These are phyloP conservation scores for Claviceps purpurea DNA, from an alignment of 2,329 filamentous ascomycete genomes.

Conservation along the genomic window DNA sequence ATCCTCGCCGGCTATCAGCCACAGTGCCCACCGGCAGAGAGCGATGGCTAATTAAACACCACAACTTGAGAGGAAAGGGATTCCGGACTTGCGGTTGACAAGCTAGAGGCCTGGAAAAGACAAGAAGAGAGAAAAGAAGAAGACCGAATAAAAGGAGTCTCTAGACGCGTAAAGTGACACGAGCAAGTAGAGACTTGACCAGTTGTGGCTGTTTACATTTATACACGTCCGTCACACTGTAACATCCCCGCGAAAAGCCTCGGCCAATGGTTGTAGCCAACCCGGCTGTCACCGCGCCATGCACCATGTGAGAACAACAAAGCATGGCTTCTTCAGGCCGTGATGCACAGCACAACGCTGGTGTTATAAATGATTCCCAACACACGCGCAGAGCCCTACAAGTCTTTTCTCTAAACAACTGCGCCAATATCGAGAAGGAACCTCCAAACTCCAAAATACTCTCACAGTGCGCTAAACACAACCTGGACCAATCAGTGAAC, in stretches of 20 bases:
- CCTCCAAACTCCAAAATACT: no score
- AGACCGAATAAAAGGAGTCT: background rate
- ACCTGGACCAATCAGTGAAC: background rate
- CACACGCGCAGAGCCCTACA: no score
- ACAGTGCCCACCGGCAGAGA: background rate
- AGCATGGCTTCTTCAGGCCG: no score
- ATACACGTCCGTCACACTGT: background rate
- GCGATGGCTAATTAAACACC: constrained; percentile 1
- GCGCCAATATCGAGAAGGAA: no score
- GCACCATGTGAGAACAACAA: background rate
- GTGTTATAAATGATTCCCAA: no score
- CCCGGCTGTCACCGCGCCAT: background rate
- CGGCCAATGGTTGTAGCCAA: background rate
- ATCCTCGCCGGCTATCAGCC: background rate
- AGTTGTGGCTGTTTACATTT: no score
- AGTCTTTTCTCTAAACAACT: no score
- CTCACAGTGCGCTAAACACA: no score
- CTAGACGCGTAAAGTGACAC: no score
- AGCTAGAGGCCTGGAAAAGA: background rate
- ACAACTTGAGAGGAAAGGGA: background rate
- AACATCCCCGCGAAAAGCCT: background rate
- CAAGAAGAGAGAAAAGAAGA: background rate
- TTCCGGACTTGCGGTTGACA: background rate
- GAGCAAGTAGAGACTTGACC: no score
- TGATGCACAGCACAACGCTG: no score